These are phyloP conservation scores for Thelonectria olida DNA, from an alignment of 2,329 filamentous ascomycete species.

Conservation along the genomic window DNA sequence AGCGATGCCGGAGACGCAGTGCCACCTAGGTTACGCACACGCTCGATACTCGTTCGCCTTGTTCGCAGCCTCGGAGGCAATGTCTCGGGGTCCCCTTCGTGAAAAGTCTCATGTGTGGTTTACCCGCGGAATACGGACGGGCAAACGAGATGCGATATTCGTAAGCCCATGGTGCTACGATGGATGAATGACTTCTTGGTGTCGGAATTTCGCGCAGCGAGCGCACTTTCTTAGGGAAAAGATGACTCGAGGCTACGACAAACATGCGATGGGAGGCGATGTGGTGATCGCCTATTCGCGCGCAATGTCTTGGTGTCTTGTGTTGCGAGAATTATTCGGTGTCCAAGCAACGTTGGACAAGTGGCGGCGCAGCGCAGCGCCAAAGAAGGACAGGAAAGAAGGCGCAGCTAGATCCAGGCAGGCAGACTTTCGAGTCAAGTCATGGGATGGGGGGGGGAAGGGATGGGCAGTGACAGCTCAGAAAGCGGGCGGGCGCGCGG, in stretches of 20 bases:
- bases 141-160: too few species aligned
- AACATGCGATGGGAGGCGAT: conserved; percentile 24
- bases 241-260: background rate
- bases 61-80: background rate
- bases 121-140: too few species aligned
- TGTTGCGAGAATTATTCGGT: background rate
- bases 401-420: conserved; percentile 2
- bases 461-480: conserved; percentile 34
- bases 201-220: background rate
- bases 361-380: conserved; percentile 23
- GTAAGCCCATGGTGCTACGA: conserved; percentile 5
- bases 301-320: background rate
- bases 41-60: background rate
- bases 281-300: conserved; percentile 36
- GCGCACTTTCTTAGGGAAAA: too few species aligned
- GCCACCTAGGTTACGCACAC: background rate
- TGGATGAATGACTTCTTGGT: too few species aligned
- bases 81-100: background rate
- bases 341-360: conserved; percentile 26
- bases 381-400: background rate
- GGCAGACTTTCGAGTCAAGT: conserved; percentile 4
- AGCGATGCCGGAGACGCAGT: conserved; percentile 1
- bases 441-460: background rate
- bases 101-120: background rate
- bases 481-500: conserved; percentile 27